Evolutionary conservation across 108 stramenopile species (phyloP), one percentile per base, ranked within the genome.

Genomic region (Cyclotella cryptica): DNA sequence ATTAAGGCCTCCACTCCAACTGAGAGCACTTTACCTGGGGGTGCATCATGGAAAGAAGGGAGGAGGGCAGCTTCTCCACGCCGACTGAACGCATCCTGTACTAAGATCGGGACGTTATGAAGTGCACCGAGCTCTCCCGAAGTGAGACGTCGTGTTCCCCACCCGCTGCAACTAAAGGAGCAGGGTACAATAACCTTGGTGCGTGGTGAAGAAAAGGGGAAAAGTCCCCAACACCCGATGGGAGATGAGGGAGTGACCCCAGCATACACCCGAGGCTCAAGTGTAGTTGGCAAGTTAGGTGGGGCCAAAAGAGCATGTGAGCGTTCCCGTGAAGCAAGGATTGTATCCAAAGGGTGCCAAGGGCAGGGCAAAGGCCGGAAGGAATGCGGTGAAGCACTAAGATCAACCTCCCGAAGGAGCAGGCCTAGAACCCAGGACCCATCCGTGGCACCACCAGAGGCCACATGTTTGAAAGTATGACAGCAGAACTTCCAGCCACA

Each of bases 81-180:
- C 8, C 11, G 44, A 9, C 22, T 9, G 0, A 51, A n/a, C 0
- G 5, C 0, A 35, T 69, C 68, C 28, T 13, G 29, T 13, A 69
- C 18, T 29, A 53, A 27, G 28, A 69, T 51, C 3, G 68, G 68
- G 5, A 69, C 68, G n/a, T 69, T 49, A 46, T 49, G 52, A 2
- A 69, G 26, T 0, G 29, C 24, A n/a, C 44, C 68, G 3, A 52
- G 19, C 26, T 69, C 68, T 7, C 15, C 10, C 0, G 4, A 0
- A 0, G 68, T 28, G 8, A 54, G 68, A 1, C 40, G 18, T 1
- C 52, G 68, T 9, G 14, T 5, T 3, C 68, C 52, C 68, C 68
- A 69, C 0, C 47, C 27, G 0, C 49, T 30, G 8, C 49, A 45
- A 21, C n/a, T 17, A 1, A 53, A 69, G 17, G 29, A 11, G 3